Conservation (phyloP, 495 filamentous ascomycete genomes). For the Penicillium steckii region DNA sequence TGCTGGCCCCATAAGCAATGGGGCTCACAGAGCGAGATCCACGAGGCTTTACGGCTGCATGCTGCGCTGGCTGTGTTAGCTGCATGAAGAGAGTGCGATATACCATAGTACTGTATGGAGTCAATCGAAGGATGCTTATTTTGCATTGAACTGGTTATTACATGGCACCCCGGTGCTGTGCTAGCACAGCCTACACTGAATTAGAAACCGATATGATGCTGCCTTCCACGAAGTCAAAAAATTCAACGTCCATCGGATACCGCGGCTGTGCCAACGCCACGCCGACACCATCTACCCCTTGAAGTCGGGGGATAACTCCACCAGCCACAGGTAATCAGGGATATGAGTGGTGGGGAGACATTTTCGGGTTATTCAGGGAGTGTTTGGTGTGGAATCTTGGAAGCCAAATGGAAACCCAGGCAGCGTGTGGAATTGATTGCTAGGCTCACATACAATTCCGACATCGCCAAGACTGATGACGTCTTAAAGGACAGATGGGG, state of each 20-base stretch:
- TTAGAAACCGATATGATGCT: conserved; percentile 15
- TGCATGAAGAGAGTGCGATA: not conserved
- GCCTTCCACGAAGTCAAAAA: conserved; percentile 6
- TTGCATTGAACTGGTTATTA: not conserved
- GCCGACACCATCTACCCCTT: not conserved
- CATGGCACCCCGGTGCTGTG: not conserved
- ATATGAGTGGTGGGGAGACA: not conserved
- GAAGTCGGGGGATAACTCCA: conserved; percentile 11
- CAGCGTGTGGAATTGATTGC: not conserved
- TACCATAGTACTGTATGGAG: not conserved
- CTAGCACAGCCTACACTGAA: conserved; percentile 8
- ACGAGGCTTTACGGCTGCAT: not conserved
- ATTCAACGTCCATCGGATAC: conserved; percentile 2
- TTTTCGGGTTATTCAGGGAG: not conserved
- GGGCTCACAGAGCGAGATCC: conserved; percentile 6
- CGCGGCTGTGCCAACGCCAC: conserved; percentile 5
- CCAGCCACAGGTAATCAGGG: not conserved
- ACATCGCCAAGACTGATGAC: conserved; percentile 1
- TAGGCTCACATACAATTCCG: not conserved
- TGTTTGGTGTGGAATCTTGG: not conserved
- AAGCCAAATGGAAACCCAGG: not conserved
- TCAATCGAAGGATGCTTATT: not conserved
- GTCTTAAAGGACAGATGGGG: not conserved
- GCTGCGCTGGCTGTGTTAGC: not conserved
- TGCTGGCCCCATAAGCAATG: not conserved